Evolutionary conservation across 345 rosid genomes (phyloP).

Genomic region (Euphorbia lathyris): DNA sequence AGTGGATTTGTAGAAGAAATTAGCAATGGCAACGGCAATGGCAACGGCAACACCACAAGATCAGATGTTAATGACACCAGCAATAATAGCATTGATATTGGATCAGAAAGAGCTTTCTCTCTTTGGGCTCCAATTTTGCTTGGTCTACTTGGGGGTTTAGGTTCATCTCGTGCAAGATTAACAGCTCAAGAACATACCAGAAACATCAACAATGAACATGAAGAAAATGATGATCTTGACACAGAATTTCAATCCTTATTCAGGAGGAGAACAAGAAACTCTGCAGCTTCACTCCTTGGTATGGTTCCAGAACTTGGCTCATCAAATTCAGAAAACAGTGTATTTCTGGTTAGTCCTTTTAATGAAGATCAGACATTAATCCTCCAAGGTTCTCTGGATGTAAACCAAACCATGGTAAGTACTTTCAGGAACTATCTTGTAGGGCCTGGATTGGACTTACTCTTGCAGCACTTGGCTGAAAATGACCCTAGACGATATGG

Average conservation of each 20-base stretch:
- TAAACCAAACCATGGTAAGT: slow-evolving; percentile 13
- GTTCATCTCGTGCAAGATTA: slow-evolving; percentile 17
- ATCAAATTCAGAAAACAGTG: slow-evolving; percentile 20
- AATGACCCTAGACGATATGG: slow-evolving; percentile 38
- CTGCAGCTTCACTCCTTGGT: slow-evolving; percentile 16
- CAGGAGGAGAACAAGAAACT: slow-evolving; percentile 22
- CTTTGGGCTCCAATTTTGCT: slow-evolving; percentile 41
- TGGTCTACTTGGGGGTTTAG: slow-evolving; percentile 34
- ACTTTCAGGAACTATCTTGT: slow-evolving; percentile 36
- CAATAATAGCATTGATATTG: slow-evolving; percentile 25
- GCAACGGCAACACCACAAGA: slow-evolving; percentile 4
- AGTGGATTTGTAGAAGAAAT: slow-evolving; percentile 58
- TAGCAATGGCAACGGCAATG: slow-evolving; percentile 2
- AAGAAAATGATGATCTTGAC: slow-evolving; percentile 25
- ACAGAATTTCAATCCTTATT: slow-evolving; percentile 26
- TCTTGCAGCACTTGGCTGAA: slow-evolving; percentile 41
- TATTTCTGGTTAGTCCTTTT: slow-evolving; percentile 38
- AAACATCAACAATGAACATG: slow-evolving; percentile 12
- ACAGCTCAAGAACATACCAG: slow-evolving; percentile 22
- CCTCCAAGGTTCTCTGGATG: slow-evolving; percentile 22
- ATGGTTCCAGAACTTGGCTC: slow-evolving; percentile 30
- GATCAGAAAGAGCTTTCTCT: slow-evolving; percentile 31
- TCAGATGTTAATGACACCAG: slow-evolving; percentile 9
- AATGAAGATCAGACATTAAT: slow-evolving; percentile 35
- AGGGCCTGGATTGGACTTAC: slow-evolving; percentile 43